Evolutionary conservation across 2,329 filamentous ascomycete genomes (phyloP), one percentile per base, ranked within the genome.

Genomic region (Apiospora hydei): DNA sequence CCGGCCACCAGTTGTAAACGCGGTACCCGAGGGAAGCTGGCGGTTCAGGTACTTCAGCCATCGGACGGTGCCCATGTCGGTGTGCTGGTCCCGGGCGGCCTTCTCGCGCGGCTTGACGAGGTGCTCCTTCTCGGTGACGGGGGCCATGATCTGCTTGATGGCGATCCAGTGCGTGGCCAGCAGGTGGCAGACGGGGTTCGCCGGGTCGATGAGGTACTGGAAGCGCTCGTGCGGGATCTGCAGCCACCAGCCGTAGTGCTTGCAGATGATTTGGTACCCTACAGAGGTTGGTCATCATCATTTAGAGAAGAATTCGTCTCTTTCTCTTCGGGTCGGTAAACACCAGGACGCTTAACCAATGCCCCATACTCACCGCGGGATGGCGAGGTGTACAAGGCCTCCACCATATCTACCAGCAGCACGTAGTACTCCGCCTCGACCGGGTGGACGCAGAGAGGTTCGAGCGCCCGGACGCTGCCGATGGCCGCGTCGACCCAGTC

Each of bases 181-280:
- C 43, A 90, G 79, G 53, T 86, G 71, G 72, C 85, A 83, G 21
- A 83, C 81, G 76, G 86, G 86, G 76, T 85, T 85, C 41, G 76
- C 74, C 41, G 84, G 80, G 77, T 88, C 84, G 74, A 89, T 83
- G 70, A 90, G 78, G 69, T 81, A 81, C 74, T 86, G 84, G 78
- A 90, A 89, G 67, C 84, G 81, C 47, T 83, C 81, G 74, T 89
- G 87, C 11, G 87, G 85, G 10, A 90, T 82, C 77, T 87, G 83
- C 83, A 89, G 89, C 88, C 88, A 89, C 88, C 88, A 90, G 4
- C 78, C 82, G 77, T 88, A 89, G 75, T 88, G 86, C 70, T 82
- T 80, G 57, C 82, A 82, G 70, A 89, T 83, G n/a, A 84, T 80
- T 73, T 84, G 81, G 76, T 88, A 89, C 21, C 87, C 88, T 88